phyloP scores from a whole-genome alignment of 2,329 filamentous ascomycete genomes.

The Botrytis byssoidea region DNA sequence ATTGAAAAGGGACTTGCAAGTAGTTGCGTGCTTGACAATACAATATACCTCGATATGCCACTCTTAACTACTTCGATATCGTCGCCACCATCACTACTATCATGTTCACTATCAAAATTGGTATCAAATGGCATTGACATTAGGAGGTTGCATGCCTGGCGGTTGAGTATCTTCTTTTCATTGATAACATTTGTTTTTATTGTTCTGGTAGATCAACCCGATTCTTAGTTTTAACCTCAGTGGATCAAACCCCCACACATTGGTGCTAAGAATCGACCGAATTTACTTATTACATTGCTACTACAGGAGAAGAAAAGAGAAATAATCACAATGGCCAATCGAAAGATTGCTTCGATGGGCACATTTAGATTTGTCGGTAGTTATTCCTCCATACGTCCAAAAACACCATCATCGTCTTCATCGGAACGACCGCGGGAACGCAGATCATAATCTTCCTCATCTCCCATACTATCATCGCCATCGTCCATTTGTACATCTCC shows the following conservation, averaged over 20 bases:
- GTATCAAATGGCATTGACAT: neutral
- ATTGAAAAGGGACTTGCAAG: neutral
- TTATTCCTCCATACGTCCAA: slow-evolving; percentile 93
- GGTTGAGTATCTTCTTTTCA: neutral
- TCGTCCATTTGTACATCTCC: slow-evolving; percentile 68
- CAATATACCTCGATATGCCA: neutral
- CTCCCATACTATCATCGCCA: slow-evolving; percentile 59
- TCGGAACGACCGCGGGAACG: slow-evolving; percentile 66
- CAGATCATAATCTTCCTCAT: slow-evolving; percentile 63
- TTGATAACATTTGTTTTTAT: slow-evolving; percentile 12
- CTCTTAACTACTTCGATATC: neutral
- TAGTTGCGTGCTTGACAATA: neutral
- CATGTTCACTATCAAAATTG: neutral
- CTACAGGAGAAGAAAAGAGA: slow-evolving; percentile 31
- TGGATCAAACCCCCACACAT: slow-evolving; percentile 57
- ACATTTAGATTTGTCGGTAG: slow-evolving; percentile 4
- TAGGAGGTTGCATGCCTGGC: neutral
- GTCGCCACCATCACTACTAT: neutral
- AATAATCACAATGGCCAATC: slow-evolving; percentile 18
- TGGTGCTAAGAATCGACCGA: slow-evolving; percentile 60
- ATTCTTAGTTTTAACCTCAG: slow-evolving; percentile 71
- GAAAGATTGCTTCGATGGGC: slow-evolving; percentile 1
- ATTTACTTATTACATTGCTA: slow-evolving; percentile 31
- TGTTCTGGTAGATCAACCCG: slow-evolving; percentile 45
- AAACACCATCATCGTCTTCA: slow-evolving; percentile 93